Percentiles rank a stretch among this genome's conserved stretches.
Conservation (phyloP, 345 rosid species). For the Populus deltoides region DNA sequence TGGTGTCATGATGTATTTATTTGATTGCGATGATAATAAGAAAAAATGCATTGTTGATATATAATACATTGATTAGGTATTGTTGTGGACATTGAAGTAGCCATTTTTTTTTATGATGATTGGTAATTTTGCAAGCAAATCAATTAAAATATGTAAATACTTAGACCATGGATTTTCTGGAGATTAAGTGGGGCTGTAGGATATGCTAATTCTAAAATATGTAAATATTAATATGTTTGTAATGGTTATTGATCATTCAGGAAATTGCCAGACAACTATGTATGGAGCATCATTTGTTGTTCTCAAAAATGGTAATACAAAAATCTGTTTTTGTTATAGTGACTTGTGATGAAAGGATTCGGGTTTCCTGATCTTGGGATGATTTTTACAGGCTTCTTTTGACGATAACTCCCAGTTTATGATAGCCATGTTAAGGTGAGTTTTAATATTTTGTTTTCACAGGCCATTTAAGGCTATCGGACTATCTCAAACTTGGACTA, state of each 20-base stretch:
- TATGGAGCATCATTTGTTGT: slow-evolving; percentile 66
- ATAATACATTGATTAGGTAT: neutral
- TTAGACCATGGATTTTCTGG: no score
- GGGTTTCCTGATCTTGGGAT: slow-evolving; percentile 15
- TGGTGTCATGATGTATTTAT: neutral
- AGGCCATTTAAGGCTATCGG: neutral
- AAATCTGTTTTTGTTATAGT: slow-evolving; percentile 5
- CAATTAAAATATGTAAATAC: neutral
- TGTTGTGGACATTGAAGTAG: neutral
- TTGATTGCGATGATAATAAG: neutral
- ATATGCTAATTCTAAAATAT: no score
- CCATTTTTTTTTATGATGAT: no score
- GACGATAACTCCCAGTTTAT: slow-evolving; percentile 91
- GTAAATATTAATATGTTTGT: neutral
- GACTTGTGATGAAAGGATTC: slow-evolving; percentile 7
- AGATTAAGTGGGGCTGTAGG: no score
- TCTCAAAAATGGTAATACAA: slow-evolving; percentile 77
- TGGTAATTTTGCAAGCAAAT: neutral
- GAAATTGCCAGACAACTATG: slow-evolving; percentile 92
- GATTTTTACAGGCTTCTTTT: slow-evolving; percentile 70
- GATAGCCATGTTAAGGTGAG: slow-evolving; percentile 78
- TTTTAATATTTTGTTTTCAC: slow-evolving; percentile 3
- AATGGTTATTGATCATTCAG: slow-evolving; percentile 35
- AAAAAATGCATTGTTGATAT: neutral
- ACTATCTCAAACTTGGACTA: slow-evolving; percentile 5